Conservation (phyloP, 73 alveolate genomes). For the Paramecium bursaria region DNA sequence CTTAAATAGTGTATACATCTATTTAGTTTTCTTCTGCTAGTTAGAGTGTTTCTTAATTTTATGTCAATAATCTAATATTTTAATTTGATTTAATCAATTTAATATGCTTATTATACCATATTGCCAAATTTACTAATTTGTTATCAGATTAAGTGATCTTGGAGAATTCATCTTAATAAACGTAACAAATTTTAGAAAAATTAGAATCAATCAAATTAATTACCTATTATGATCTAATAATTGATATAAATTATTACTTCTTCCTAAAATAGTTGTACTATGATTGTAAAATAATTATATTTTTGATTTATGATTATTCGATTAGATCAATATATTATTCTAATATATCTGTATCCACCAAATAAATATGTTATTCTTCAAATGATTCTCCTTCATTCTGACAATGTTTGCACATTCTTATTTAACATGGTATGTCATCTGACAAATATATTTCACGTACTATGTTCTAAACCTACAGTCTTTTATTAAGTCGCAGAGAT, state of each 20-base stretch:
- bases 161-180: conserved; percentile 43
- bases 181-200: conserved; percentile 17
- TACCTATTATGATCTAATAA: conserved; percentile 30
- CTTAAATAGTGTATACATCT: conserved; percentile 33
- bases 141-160: conserved; percentile 4
- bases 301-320: conserved; percentile 19
- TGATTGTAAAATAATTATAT: conserved; percentile 10
- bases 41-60: conserved; percentile 49
- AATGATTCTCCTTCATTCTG: background rate
- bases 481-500: conserved; percentile 32
- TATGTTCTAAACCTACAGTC: background rate
- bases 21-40: conserved; percentile 14
- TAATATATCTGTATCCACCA: conserved; percentile 31
- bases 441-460: conserved; percentile 38
- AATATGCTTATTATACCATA: conserved; percentile 41
- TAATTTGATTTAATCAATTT: background rate
- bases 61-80: conserved; percentile 33
- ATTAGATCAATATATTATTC: conserved; percentile 33
- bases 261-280: conserved; percentile 17
- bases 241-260: background rate
- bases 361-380: background rate
- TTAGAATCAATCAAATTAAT: conserved; percentile 28
- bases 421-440: conserved; percentile 43
- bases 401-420: conserved; percentile 15
- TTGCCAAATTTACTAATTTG: conserved; percentile 11